phyloP scores from a whole-genome alignment of 2,329 filamentous ascomycete species.

The Ophiostoma himal-ulmi region DNA sequence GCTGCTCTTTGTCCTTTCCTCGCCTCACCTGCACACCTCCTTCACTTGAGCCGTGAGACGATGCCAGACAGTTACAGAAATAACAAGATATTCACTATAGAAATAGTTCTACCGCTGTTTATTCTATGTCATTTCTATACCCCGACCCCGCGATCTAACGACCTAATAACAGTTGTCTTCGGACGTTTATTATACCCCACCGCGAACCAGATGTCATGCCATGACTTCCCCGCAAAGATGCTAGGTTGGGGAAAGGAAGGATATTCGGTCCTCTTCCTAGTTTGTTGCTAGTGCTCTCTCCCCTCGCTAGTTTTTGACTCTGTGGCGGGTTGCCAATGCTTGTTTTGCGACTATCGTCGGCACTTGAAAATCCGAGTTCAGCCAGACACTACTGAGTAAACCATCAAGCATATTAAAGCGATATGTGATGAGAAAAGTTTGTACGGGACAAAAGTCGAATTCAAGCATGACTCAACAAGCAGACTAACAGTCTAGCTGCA shows the following conservation, averaged over 20 bases:
- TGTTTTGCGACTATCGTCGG: neutral
- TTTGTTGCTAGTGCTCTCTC: constrained; percentile 5
- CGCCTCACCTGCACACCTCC: neutral
- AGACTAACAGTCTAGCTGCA: neutral
- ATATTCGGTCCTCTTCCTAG: neutral
- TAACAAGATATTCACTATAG: too few relatives aligned
- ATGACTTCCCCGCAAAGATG: neutral
- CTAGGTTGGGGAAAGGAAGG: neutral
- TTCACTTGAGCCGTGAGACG: too few relatives aligned
- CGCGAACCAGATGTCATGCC: neutral
- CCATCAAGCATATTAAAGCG: neutral
- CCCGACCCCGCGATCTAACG: too few relatives aligned
- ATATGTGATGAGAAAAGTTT: neutral
- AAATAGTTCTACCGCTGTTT: too few relatives aligned
- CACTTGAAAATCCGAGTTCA: neutral
- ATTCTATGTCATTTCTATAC: too few relatives aligned
- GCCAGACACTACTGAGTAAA: neutral
- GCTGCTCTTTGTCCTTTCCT: neutral
- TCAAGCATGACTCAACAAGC: neutral
- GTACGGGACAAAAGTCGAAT: neutral
- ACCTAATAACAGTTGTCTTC: too few relatives aligned
- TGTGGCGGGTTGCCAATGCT: neutral
- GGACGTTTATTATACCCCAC: neutral
- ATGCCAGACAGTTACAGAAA: too few relatives aligned
- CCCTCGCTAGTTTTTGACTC: neutral